Conservation (phyloP, 164 flowering plant genomes). For the Hamamelis virginiana region DNA sequence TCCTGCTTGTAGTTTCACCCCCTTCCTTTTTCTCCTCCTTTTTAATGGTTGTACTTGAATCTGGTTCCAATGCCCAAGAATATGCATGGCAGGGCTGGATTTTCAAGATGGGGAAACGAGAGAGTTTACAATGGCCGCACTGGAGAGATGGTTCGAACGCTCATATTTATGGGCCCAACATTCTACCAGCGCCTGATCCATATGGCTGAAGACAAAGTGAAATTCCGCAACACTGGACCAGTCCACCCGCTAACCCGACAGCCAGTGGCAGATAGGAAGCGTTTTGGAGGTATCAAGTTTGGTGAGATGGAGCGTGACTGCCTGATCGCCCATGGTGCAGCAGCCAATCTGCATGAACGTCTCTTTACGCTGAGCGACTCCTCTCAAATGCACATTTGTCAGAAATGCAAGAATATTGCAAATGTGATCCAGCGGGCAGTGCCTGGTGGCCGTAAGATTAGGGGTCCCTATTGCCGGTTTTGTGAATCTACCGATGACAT, state of each 20-base stretch:
- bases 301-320: conserved; percentile 99
- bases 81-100: conserved; percentile 64
- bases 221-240: conserved; percentile 93
- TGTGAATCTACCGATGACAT: conserved; percentile 72
- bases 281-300: conserved; percentile 92
- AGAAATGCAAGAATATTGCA: conserved; percentile 56
- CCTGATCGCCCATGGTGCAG: conserved; percentile 91
- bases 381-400: conserved; percentile 78
- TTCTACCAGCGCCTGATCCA: conserved; percentile 88
- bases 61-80: not conserved
- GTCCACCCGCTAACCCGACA: conserved; percentile 97
- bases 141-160: conserved; percentile 60
- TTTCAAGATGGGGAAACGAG: conserved; percentile 84
- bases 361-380: conserved; percentile 88
- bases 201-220: conserved; percentile 97
- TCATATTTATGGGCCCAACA: conserved; percentile 84
- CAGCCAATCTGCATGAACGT: conserved; percentile 87
- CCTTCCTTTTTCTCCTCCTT: no score
- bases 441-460: conserved; percentile 55
- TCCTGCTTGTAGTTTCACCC: no score
- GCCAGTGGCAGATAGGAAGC: conserved; percentile 88
- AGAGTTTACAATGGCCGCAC: conserved; percentile 74
- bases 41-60: not conserved
- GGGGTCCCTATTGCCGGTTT: conserved; percentile 81
- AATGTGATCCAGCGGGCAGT: conserved; percentile 68